These are phyloP conservation scores for Colletotrichum musicola DNA, from an alignment of 2,329 filamentous ascomycete species.

Conservation along the genomic window DNA sequence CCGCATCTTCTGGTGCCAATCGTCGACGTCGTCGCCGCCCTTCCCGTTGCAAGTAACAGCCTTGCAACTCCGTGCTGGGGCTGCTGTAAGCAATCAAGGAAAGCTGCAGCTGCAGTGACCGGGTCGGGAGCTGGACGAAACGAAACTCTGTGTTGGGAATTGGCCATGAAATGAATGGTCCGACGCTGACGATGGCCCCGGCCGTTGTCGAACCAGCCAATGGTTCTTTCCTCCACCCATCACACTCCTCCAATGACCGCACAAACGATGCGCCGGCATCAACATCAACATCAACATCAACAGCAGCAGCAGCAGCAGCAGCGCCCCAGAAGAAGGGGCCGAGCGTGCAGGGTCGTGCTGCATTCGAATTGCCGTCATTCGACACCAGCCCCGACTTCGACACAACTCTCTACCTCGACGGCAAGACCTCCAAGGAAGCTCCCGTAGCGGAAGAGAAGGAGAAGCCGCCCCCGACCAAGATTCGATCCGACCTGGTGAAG, in stretches of 20 bases:
- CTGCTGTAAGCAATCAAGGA: neutral
- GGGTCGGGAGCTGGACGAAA: neutral
- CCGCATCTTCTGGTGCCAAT: constrained; percentile 24
- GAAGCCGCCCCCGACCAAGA: constrained; percentile 32
- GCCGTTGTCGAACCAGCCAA: constrained; percentile 46
- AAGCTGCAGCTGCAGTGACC: constrained; percentile 27
- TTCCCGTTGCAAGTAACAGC: constrained; percentile 23
- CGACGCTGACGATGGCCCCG: constrained; percentile 55
- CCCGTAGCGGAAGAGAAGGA: constrained; percentile 48
- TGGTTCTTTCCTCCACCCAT: constrained; percentile 48
- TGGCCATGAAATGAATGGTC: constrained; percentile 52
- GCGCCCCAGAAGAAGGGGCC: constrained; percentile 38
- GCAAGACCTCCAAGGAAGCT: constrained; percentile 42
- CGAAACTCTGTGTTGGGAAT: constrained; percentile 13
- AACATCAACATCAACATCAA: neutral
- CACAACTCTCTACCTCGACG: constrained; percentile 57
- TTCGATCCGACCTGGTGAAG: constrained; percentile 21
- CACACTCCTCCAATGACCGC: constrained; percentile 50
- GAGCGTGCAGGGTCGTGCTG: constrained; percentile 49
- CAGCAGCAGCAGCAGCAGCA: constrained; percentile 2
- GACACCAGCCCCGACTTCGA: constrained; percentile 64
- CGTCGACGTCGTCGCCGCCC: constrained; percentile 2
- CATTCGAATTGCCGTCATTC: constrained; percentile 67
- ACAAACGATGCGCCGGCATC: constrained; percentile 36
- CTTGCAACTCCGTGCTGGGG: constrained; percentile 2